Base-by-base conservation (phyloP, 495 filamentous ascomycete species). In the Penicillium paradoxum region DNA sequence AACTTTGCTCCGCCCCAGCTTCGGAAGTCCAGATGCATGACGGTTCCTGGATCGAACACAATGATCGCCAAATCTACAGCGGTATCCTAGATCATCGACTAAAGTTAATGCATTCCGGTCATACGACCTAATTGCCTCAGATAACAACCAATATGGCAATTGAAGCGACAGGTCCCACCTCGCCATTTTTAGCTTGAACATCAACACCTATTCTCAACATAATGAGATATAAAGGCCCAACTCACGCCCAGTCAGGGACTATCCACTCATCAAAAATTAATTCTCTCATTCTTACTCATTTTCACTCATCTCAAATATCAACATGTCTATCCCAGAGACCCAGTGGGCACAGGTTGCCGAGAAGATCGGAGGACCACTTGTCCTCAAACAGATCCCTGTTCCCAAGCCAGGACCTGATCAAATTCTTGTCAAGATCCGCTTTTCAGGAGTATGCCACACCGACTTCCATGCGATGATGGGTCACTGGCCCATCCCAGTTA, bases 271-370 rank as follows among this genome's bases (percentile, higher is more conserved):
- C 24, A 3, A 27, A 27, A 27, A 7, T 3, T 27, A n/a, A n/a
- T n/a, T n/a, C n/a, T n/a, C n/a, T n/a, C n/a, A n/a, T n/a, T n/a
- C n/a, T n/a, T n/a, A n/a, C n/a, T n/a, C n/a, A n/a, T n/a, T n/a
- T 7, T 7, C 3, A 27, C 3, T 27, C 24, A 27, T 27, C 24
- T 7, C 3, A 27, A 27, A 7, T 3, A 3, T 29, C 18, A 40
- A 40, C 6, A 50, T 50, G 37, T 42, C 50, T 15, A 68, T 95
- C 55, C 90, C 90, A 39, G 80, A 76, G 39, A 82, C 80, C 64
- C 90, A 95, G 74, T 88, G 82, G 88, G 90, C 90, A 6, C 86
- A 90, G 68, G 87, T 95, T 49, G 79, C 90, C 59, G 85, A 93
- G 67, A 79, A 86, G 72, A 79, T 75, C 34, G 87, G 87, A 50